Evolutionary conservation across 805 yeast species (phyloP), one percentile per base, ranked within the genome.

Genomic region (Starmerella apis): DNA sequence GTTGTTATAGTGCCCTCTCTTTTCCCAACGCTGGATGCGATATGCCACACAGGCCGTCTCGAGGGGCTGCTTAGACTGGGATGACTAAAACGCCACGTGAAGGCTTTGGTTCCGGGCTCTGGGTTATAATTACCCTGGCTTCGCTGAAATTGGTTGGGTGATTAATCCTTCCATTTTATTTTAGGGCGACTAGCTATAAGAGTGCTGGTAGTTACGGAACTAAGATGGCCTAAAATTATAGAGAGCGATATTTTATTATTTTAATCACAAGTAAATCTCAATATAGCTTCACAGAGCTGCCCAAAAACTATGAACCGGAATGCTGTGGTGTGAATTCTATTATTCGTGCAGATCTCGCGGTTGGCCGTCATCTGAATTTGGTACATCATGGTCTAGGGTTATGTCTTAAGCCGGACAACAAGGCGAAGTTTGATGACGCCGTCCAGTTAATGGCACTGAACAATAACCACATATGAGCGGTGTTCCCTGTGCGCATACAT

Each of bases 11-110:
- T 46, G 36, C 44, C 24, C 44, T 27, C 31, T 38, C 20, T 16
- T 22, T 36, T 5, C n/a, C 39, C 27, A 7, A 19, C 39, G 39
- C 39, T 36, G 25, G 25, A n/a, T 19, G 39, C 37, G 39, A 36
- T 3, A 11, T 19, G 39, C 25, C 25, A 18, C n/a, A 33, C 39
- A 16, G n/a, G 39, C 25, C 39, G 25, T 36, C n/a, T 20, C 39
- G 25, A 11, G 16, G 25, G 39, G 25, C 14, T 11, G 39, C 39
- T 36, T 19, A 36, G 39, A 20, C 25, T 3, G 4, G 14, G 1
- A 3, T 36, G 39, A 36, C 39, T 36, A 22, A 33, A 33, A 33
- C 39, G 39, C 39, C 39, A 36, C 39, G 39, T 36, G 37, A 33
- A 33, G 37, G 37, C 22, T 33, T 33, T 14, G 37, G 37, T 22